A percentile compares a stretch with the other conserved stretches of the same genome.
These are phyloP conservation scores for Beauveria scarabaeidicola DNA, from an alignment of 2,329 filamentous ascomycete species.

Conservation along the genomic window DNA sequence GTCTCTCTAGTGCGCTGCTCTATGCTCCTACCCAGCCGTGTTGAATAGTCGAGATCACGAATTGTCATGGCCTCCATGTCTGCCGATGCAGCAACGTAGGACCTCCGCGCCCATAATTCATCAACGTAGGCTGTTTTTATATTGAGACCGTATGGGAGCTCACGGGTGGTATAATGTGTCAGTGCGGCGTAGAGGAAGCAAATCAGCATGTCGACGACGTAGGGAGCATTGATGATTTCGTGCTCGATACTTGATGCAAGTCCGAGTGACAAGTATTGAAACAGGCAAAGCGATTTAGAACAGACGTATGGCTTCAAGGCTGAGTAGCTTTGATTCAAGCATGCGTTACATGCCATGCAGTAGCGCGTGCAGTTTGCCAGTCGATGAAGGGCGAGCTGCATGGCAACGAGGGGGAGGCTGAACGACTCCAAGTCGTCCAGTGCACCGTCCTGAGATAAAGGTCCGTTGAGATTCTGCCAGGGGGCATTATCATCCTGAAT, in stretches of 20 bases:
- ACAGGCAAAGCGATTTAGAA: constrained; percentile 64
- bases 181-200: constrained; percentile 69
- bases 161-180: constrained; percentile 27
- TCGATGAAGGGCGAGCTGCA: constrained; percentile 71
- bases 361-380: constrained; percentile 77
- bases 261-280: constrained; percentile 80
- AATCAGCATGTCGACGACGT: constrained; percentile 75
- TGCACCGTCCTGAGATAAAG: constrained; percentile 23
- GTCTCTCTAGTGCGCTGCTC: background rate
- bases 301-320: constrained; percentile 76
- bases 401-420: constrained; percentile 49
- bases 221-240: constrained; percentile 69
- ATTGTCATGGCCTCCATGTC: background rate
- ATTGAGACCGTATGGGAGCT: constrained; percentile 35
- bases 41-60: background rate
- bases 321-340: constrained; percentile 54
- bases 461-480: background rate
- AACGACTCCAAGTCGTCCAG: constrained; percentile 23
- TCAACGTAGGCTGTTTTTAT: constrained; percentile 24
- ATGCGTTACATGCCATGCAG: constrained; percentile 75
- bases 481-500: background rate
- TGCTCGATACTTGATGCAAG: constrained; percentile 80
- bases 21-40: background rate
- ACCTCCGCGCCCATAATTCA: constrained; percentile 1
- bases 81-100: background rate